phyloP scores from a whole-genome alignment of 2,329 filamentous ascomycete genomes.

The Colletotrichum cereale region DNA sequence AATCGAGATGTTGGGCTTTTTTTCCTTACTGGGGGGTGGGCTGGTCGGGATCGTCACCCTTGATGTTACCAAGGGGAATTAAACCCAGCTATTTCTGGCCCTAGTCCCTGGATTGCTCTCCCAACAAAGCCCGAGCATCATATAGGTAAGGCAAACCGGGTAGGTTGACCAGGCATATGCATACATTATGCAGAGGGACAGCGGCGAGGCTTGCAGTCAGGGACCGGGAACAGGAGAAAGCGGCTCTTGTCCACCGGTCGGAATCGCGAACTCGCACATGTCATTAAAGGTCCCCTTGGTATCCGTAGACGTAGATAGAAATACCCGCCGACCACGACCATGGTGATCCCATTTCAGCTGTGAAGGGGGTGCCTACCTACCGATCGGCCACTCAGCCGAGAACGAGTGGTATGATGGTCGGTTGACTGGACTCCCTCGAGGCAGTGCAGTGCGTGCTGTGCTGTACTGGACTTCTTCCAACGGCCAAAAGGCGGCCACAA shows the following conservation, averaged over 20 bases:
- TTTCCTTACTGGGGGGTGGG: slow-evolving; percentile 1
- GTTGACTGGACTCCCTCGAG: slow-evolving; percentile 12
- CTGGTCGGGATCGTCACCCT: slow-evolving; percentile 10
- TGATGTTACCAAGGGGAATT: slow-evolving; percentile 18
- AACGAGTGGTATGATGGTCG: neutral
- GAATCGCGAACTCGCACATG: neutral
- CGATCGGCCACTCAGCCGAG: neutral
- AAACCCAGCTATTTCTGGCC: neutral
- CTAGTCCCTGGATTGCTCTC: neutral
- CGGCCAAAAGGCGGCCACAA: neutral
- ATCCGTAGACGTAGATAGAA: neutral
- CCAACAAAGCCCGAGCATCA: neutral
- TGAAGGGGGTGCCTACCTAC: slow-evolving; percentile 21
- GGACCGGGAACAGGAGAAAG: slow-evolving; percentile 7
- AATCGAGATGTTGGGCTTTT: neutral
- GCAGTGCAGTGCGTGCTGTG: slow-evolving; percentile 21
- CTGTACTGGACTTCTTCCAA: neutral
- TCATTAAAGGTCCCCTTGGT: slow-evolving; percentile 8
- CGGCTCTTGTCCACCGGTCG: slow-evolving; percentile 7
- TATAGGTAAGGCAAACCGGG: neutral
- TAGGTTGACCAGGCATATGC: neutral
- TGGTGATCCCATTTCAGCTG: slow-evolving; percentile 28
- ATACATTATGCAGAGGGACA: neutral
- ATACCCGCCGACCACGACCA: neutral
- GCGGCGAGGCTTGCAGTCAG: slow-evolving; percentile 14